Evolutionary conservation across 202 grass and related monocot genomes (phyloP).

Genomic region (Musa balbisiana): DNA sequence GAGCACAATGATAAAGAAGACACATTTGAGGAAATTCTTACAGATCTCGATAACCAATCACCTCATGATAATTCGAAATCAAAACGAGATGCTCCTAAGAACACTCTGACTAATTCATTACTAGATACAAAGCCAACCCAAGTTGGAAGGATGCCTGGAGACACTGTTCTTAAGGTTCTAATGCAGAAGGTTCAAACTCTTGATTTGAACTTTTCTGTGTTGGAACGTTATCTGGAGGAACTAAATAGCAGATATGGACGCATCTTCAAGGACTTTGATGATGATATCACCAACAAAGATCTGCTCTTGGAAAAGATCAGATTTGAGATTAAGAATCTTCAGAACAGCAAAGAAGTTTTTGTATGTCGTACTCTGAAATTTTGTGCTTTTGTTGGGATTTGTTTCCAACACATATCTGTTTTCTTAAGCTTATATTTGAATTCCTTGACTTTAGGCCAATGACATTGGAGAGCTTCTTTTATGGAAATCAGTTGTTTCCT

Average conservation of each 20-base stretch:
- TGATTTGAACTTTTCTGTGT: constrained; percentile 92
- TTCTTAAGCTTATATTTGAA: constrained; percentile 12
- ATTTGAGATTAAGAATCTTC: constrained; percentile 59
- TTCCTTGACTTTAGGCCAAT: constrained; percentile 45
- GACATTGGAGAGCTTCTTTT: constrained; percentile 55
- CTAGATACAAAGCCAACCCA: constrained; percentile 50
- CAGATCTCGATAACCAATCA: constrained; percentile 48
- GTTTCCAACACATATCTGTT: neutral
- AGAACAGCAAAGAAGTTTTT: constrained; percentile 59
- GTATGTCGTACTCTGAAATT: constrained; percentile 34
- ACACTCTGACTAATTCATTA: constrained; percentile 38
- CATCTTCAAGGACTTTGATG: constrained; percentile 93
- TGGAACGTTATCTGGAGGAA: constrained; percentile 88
- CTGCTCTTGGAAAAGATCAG: constrained; percentile 56
- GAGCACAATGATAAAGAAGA: constrained; percentile 36
- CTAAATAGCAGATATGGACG: constrained; percentile 82
- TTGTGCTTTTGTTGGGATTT: constrained; percentile 1
- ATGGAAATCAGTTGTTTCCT: constrained; percentile 65
- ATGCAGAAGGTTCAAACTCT: constrained; percentile 96
- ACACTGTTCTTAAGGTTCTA: constrained; percentile 85
- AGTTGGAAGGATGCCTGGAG: constrained; percentile 83
- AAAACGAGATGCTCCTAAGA: constrained; percentile 37
- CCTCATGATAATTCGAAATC: constrained; percentile 33
- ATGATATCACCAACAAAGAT: constrained; percentile 73
- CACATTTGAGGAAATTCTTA: constrained; percentile 29